Evolutionary conservation across 2,329 filamentous ascomycete genomes (phyloP).

Genomic region (Ceratocystis albifundus): DNA sequence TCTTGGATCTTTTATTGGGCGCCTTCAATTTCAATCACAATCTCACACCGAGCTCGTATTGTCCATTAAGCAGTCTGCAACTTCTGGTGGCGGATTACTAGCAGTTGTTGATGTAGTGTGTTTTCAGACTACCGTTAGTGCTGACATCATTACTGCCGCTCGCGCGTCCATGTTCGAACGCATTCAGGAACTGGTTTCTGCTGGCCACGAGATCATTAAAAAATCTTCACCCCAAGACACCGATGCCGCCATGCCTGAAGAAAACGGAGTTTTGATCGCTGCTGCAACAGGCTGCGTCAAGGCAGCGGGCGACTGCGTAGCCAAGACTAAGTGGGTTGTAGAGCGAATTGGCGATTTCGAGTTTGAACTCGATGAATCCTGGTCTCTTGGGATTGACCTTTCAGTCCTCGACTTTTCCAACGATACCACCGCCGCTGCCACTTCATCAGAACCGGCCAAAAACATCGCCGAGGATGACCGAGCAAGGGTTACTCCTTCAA

Average conservation of each 20-base stretch:
- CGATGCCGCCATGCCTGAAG: slow-evolving; percentile 67
- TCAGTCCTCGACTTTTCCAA: slow-evolving; percentile 37
- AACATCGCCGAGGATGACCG: slow-evolving; percentile 26
- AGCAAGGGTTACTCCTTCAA: slow-evolving; percentile 12
- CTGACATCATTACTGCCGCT: slow-evolving; percentile 54
- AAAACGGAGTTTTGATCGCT: slow-evolving; percentile 61
- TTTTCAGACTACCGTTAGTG: slow-evolving; percentile 59
- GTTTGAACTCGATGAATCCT: slow-evolving; percentile 52
- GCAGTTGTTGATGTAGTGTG: slow-evolving; percentile 72
- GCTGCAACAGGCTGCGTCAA: slow-evolving; percentile 82
- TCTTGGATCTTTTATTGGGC: slow-evolving; percentile 84
- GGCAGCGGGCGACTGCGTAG: slow-evolving; percentile 81
- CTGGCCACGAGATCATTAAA: slow-evolving; percentile 67
- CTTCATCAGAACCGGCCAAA: neutral
- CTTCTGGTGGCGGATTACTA: slow-evolving; percentile 68
- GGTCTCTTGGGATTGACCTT: slow-evolving; percentile 45
- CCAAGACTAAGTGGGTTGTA: slow-evolving; percentile 72
- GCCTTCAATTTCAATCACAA: slow-evolving; percentile 81
- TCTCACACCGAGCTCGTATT: slow-evolving; percentile 71
- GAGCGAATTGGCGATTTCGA: slow-evolving; percentile 88
- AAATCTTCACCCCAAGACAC: slow-evolving; percentile 58
- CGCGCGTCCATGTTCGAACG: slow-evolving; percentile 67
- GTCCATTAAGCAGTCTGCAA: slow-evolving; percentile 72
- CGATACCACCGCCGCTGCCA: slow-evolving; percentile 26
- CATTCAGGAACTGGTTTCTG: slow-evolving; percentile 67